phyloP scores from a whole-genome alignment of 352 stramenopile genomes.

The Phytophthora pisi region DNA sequence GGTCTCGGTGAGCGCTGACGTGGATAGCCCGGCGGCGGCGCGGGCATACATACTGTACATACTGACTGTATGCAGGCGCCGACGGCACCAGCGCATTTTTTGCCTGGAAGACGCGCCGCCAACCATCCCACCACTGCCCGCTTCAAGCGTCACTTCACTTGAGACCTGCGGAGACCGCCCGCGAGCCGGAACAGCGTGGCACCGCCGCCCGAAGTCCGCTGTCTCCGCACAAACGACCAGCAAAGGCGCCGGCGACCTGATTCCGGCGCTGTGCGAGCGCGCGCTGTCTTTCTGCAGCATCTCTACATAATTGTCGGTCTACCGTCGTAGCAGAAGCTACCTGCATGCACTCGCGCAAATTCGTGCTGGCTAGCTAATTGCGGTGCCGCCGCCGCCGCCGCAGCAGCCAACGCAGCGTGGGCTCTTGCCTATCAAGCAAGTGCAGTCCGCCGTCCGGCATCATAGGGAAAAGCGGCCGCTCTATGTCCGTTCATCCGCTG shows the following conservation, averaged over 20 bases:
- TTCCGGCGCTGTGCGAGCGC: background rate
- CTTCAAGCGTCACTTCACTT: background rate
- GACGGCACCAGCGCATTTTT: background rate
- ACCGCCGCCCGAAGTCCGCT: constrained; percentile 7
- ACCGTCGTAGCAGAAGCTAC: background rate
- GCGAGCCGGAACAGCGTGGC: constrained; percentile 1
- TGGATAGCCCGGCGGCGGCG: constrained; percentile 13
- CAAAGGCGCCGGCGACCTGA: background rate
- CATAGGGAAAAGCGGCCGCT: constrained; percentile 6
- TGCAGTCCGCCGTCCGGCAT: constrained; percentile 20
- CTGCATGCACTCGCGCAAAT: background rate
- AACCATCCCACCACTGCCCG: background rate
- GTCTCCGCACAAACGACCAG: constrained; percentile 4
- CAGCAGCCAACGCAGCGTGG: background rate
- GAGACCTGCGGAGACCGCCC: background rate
- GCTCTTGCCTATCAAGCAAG: constrained; percentile 1
- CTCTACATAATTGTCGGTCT: background rate
- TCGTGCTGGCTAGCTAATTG: background rate
- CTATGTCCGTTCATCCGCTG: background rate
- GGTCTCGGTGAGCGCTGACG: background rate
- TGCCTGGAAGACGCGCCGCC: constrained; percentile 1
- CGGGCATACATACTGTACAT: background rate
- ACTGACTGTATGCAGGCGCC: background rate
- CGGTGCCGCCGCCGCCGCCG: too few relatives aligned
- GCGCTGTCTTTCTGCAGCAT: background rate